phyloP scores from a whole-genome alignment of 805 yeast species.

The Metschnikowia baotianmanensis region DNA sequence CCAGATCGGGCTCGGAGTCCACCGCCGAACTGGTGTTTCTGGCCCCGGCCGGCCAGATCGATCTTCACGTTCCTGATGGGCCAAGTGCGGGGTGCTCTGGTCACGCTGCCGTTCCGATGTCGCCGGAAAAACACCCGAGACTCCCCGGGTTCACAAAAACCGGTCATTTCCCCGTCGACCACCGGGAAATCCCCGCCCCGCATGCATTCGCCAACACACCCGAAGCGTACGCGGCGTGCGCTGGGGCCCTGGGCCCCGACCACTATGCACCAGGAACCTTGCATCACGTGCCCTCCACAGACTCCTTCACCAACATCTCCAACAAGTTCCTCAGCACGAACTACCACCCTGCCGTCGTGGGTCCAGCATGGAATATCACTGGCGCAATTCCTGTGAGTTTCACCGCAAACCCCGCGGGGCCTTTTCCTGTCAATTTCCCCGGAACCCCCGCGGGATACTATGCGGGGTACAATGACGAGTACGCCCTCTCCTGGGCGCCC shows the following conservation, averaged over 20 bases:
- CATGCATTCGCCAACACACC: background rate
- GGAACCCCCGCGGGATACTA: too few relatives aligned
- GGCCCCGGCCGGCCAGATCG: too few relatives aligned
- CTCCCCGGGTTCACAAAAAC: background rate
- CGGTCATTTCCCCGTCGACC: background rate
- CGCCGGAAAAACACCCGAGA: background rate
- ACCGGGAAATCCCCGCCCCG: background rate
- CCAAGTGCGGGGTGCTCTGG: background rate
- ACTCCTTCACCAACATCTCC: conserved; percentile 32
- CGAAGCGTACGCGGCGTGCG: too few relatives aligned
- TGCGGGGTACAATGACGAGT: too few relatives aligned
- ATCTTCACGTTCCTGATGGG: background rate
- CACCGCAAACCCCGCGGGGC: too few relatives aligned
- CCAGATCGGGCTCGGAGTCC: too few relatives aligned
- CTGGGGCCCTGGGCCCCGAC: too few relatives aligned
- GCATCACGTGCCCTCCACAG: conserved; percentile 30
- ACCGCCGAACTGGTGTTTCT: too few relatives aligned
- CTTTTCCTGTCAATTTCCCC: too few relatives aligned
- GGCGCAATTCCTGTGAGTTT: too few relatives aligned
- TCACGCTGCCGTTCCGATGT: background rate
- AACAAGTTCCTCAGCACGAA: conserved; percentile 34
- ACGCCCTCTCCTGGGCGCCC: background rate
- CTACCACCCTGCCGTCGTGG: conserved; percentile 27
- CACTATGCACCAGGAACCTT: conserved; percentile 4
- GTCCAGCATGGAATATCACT: too few relatives aligned